phyloP scores from a whole-genome alignment of 2,329 filamentous ascomycete species.

The Aspergillus proliferans region DNA sequence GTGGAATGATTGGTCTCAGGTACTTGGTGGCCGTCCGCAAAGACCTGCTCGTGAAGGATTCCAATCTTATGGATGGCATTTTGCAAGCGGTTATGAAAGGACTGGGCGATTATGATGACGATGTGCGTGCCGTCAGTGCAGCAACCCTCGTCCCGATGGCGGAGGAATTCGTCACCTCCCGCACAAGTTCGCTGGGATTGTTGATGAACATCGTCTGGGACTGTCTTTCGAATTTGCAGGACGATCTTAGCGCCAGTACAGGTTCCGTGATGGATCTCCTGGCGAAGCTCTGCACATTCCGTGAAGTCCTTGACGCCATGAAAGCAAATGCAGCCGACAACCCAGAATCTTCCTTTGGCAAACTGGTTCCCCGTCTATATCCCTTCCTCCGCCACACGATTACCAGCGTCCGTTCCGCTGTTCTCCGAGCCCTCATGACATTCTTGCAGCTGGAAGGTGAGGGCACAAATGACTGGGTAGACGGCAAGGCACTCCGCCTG shows the following conservation, averaged over 20 bases:
- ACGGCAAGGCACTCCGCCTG: conserved; percentile 77
- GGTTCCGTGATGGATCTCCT: conserved; percentile 98
- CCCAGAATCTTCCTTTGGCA: conserved; percentile 80
- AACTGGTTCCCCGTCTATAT: conserved; percentile 87
- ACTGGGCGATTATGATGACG: conserved; percentile 82
- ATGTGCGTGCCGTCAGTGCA: conserved; percentile 92
- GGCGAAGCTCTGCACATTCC: conserved; percentile 91
- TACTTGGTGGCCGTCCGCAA: conserved; percentile 95
- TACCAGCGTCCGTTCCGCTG: conserved; percentile 86
- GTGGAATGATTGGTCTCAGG: conserved; percentile 92
- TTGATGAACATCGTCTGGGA: conserved; percentile 97
- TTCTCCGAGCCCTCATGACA: conserved; percentile 84
- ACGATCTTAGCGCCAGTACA: conserved; percentile 94
- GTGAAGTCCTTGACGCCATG: conserved; percentile 88
- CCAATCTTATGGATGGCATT: conserved; percentile 84
- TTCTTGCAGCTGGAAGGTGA: conserved; percentile 82
- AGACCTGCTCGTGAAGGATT: conserved; percentile 78
- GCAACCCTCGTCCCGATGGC: conserved; percentile 96
- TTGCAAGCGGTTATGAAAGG: conserved; percentile 92
- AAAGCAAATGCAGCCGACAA: conserved; percentile 78
- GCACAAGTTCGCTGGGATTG: conserved; percentile 67
- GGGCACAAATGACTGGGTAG: conserved; percentile 81
- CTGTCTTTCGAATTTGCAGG: conserved; percentile 90
- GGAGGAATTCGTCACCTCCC: conserved; percentile 83
- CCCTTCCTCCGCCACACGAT: conserved; percentile 97